Conservation (phyloP, 768 basidiomycete species). For the Trametes gibbosa region DNA sequence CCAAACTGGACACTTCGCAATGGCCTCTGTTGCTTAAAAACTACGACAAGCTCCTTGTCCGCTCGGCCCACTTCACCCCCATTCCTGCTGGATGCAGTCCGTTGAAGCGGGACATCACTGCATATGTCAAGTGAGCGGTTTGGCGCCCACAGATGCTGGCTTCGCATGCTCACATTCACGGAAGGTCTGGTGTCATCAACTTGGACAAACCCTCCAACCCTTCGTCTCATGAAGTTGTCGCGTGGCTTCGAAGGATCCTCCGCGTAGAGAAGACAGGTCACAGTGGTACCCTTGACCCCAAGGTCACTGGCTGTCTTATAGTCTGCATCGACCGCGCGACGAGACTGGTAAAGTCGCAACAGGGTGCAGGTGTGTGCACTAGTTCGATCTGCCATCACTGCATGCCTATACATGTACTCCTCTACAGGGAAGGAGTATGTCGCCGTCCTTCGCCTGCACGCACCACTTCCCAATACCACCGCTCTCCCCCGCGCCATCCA, state of each 20-base stretch:
- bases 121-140: constrained; percentile 77
- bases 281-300: constrained; percentile 97
- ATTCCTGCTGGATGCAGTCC: constrained; percentile 94
- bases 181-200: constrained; percentile 97
- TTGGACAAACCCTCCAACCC: constrained; percentile 99
- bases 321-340: constrained; percentile 99
- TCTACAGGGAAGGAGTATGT: constrained; percentile 92
- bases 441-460: constrained; percentile 91
- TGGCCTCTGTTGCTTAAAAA: constrained; percentile 99
- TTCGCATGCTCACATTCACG: not conserved
- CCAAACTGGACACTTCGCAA: constrained; percentile 88
- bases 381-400: not conserved
- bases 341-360: constrained; percentile 95
- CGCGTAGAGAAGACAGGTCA: constrained; percentile 98
- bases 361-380: constrained; percentile 77
- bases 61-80: constrained; percentile 97
- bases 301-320: constrained; percentile 97
- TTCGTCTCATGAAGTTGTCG: constrained; percentile 98
- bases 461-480: constrained; percentile 73
- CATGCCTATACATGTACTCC: not conserved
- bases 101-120: constrained; percentile 87
- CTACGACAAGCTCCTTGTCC: constrained; percentile 93
- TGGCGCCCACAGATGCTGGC: not conserved
- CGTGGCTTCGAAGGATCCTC: constrained; percentile 96
- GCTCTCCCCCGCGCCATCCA: constrained; percentile 91